These are phyloP conservation scores for Rhodotorula taiwanensis DNA, from an alignment of 768 basidiomycete species.

Conservation along the genomic window DNA sequence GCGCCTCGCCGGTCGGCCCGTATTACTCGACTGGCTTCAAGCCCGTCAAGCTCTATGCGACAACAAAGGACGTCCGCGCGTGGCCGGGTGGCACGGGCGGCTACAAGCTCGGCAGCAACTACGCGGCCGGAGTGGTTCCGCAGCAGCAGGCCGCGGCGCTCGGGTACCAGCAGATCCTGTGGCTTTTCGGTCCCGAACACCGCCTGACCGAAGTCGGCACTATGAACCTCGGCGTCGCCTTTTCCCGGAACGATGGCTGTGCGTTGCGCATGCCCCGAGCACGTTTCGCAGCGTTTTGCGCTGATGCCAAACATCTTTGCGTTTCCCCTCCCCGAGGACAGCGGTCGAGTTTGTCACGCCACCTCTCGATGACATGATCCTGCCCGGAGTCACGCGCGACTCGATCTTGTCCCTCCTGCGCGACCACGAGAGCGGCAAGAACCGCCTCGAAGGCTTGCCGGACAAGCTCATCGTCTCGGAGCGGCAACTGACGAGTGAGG, in stretches of 20 bases:
- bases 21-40: conserved; percentile 53
- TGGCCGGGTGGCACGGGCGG: conserved; percentile 60
- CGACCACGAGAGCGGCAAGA: conserved; percentile 52
- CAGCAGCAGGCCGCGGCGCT: conserved; percentile 59
- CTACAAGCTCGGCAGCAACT: conserved; percentile 56
- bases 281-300: conserved; percentile 48
- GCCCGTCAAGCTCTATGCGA: conserved; percentile 55
- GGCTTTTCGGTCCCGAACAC: conserved; percentile 61
- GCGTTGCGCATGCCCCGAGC: conserved; percentile 45
- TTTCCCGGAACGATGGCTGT: background rate
- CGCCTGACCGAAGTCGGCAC: conserved; percentile 54
- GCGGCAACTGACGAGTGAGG: conserved; percentile 54
- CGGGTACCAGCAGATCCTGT: conserved; percentile 68
- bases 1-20: conserved; percentile 56
- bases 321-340: conserved; percentile 39
- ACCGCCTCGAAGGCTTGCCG: conserved; percentile 48
- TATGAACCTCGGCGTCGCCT: conserved; percentile 65
- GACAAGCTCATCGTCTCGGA: conserved; percentile 54
- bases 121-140: conserved; percentile 52
- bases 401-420: conserved; percentile 67
- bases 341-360: conserved; percentile 80
- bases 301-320: too few species aligned
- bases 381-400: conserved; percentile 81
- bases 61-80: conserved; percentile 67
- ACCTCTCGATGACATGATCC: conserved; percentile 81